Base-by-base conservation (phyloP, 371 early-diverging fungal genomes). In the Mucor irregularis region DNA sequence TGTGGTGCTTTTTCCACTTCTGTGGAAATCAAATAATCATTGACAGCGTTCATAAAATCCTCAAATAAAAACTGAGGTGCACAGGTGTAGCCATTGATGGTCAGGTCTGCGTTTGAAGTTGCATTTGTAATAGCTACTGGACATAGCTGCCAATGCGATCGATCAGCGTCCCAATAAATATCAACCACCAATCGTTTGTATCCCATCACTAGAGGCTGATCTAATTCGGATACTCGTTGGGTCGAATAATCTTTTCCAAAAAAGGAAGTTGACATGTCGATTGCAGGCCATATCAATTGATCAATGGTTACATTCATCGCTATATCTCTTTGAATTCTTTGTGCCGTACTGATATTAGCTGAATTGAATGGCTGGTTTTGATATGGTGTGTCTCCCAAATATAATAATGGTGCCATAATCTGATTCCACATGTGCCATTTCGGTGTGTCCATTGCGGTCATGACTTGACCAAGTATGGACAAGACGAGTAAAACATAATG, bases 291-390 rank as follows among this genome's bases (percentile, higher is more conserved):
- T n/a, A 71, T 44, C 8, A 52, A 55, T 16, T 64, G 65, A 42
- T 77, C 68, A 26, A 77, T 65, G 3, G 74, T 71, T 4, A 65
- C 51, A 58, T 77, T 74, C 45, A 61, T 53, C 8, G 67, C 68
- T 44, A 77, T 56, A 55, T 77, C 78, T 33, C 78, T 54, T 35
- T 77, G 78, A n/a, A 64, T 62, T 29, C 68, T 58, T 6, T 71
- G 51, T 16, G 72, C 68, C 9, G 51, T 45, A 0, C 59, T 51
- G 1, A 76, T 48, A 30, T 53, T 58, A 13, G 52, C 43, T 7
- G 69, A 59, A 22, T 34, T 39, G 13, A 67, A 62, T 4, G 45
- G 16, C 10, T 43, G 35, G n/a, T 64, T 63, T 38, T 65, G 49
- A 38, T 74, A 68, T 2, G 71, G 66, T 21, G 66, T 66, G 13